Base-by-base conservation (phyloP, 225 moss, liverwort and hornwort species). In the Bryum argenteum region DNA sequence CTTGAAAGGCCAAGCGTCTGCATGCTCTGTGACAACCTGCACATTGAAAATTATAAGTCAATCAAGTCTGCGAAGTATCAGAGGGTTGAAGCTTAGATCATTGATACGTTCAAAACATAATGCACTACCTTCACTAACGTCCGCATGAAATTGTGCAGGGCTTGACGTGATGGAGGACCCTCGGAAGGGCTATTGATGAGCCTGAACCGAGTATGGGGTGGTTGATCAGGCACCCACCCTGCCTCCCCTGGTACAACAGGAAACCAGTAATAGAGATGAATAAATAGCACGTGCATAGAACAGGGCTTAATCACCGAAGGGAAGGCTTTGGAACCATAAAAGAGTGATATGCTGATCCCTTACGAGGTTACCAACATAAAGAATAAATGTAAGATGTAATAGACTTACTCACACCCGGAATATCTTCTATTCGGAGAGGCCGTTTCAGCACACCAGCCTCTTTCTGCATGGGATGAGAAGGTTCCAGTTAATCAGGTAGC, bases 1-100 rank as follows among this genome's bases (percentile, higher is more conserved):
- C 75, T 94, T 94, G 71, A 98, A 98, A 60, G 98, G 98, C 98
- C 94, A 98, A 33, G 98, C 85, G 80, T 98, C 98, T 43, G 86
- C 39, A 77, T 98, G 98, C 79, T 98, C 98, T 12, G 84, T 72
- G 14, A 98, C 91, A 75, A 73, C 82, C 97, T 98, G 79, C 81
- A 65, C 24, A 56, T 51, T 60, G 37, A 24, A 20, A 63, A 17
- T 8, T 20, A 33, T 6, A 33, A 33, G 33, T 33, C n/a, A n/a
- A 33, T 33, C 60, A 28, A 53, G 39, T 57, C 13, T 60, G 39
- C 60, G 58, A 69, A 58, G 41, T 37, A 68, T 22, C 1, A 38
- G 38, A 17, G 26, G 13, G 14, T 43, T 38, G 13, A 65, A 66
- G 45, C 43, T 54, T n/a, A n/a, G n/a, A n/a, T n/a, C n/a, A n/a